Conservation (phyloP, 176 grass and related monocot species). For the Cocos nucifera region DNA sequence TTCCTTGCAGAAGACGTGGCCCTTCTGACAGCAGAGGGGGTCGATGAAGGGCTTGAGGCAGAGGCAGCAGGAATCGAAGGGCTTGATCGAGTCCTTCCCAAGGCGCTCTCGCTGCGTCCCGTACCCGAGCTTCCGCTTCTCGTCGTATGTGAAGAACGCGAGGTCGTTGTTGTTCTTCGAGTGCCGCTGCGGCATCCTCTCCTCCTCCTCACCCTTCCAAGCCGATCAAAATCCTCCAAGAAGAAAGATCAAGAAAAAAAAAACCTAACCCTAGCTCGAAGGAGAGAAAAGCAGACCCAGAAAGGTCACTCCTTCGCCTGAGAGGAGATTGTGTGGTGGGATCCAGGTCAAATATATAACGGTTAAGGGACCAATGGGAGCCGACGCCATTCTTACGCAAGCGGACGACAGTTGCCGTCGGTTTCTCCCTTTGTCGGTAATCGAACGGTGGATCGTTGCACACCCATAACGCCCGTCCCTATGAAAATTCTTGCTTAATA, state of each 20-base stretch:
- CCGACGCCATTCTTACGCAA: no score
- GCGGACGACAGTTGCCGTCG: no score
- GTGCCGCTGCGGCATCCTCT: conserved; percentile 91
- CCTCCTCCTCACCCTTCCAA: no score
- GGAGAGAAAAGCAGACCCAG: no score
- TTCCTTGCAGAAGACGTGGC: conserved; percentile 94
- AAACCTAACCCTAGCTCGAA: neutral
- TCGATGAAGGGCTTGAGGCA: conserved; percentile 78
- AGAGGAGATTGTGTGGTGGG: no score
- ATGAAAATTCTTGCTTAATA: no score
- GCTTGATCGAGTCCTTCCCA: conserved; percentile 89
- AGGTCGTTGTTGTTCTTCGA: conserved; percentile 99
- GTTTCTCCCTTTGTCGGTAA: no score
- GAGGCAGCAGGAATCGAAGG: conserved; percentile 39
- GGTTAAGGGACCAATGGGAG: no score
- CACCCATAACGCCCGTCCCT: no score
- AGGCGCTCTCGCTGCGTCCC: conserved; percentile 95
- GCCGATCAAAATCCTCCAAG: conserved; percentile 1
- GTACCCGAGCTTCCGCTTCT: conserved; percentile 99
- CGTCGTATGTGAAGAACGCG: conserved; percentile 99
- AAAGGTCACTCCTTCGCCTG: no score
- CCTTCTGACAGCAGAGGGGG: conserved; percentile 83
- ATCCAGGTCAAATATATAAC: no score
- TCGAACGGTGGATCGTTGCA: no score
- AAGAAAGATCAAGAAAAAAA: neutral